phyloP scores from a whole-genome alignment of 441 rosid genomes.

The Melastoma candidum region DNA sequence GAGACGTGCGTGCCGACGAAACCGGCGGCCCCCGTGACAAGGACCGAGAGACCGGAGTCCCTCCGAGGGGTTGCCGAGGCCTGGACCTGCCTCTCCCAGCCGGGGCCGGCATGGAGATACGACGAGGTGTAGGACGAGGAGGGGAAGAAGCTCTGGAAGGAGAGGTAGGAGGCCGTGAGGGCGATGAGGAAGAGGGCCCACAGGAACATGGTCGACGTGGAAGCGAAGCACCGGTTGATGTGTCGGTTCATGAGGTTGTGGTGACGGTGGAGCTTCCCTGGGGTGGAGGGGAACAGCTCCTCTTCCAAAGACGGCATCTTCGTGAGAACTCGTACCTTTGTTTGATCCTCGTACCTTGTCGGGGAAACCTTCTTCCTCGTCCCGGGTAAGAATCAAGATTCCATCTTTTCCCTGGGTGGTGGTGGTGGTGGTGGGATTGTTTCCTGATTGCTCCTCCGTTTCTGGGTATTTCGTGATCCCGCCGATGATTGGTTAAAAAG shows the following conservation, averaged over 20 bases:
- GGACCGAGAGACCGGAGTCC: slow-evolving; percentile 60
- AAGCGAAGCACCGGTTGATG: slow-evolving; percentile 72
- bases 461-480: neutral
- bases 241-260: slow-evolving; percentile 32
- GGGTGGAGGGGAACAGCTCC: slow-evolving; percentile 88
- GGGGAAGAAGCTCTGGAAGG: slow-evolving; percentile 70
- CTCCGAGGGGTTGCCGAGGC: slow-evolving; percentile 77
- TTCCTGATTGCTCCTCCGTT: neutral
- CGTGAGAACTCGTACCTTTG: neutral
- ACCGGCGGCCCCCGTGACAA: slow-evolving; percentile 90
- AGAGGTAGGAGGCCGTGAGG: slow-evolving; percentile 76
- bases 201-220: slow-evolving; percentile 79
- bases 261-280: slow-evolving; percentile 60
- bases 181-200: slow-evolving; percentile 93
- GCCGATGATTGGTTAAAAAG: neutral
- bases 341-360: no score
- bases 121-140: slow-evolving; percentile 64
- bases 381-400: neutral
- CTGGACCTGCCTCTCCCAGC: slow-evolving; percentile 81
- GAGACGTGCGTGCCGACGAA: slow-evolving; percentile 88
- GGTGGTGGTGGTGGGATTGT: neutral
- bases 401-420: neutral
- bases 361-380: neutral
- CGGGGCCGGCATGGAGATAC: slow-evolving; percentile 80
- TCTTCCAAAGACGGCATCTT: slow-evolving; percentile 72